These are phyloP conservation scores for Cyberlindnera nakhonratchasimensis DNA, from an alignment of 805 yeast species.

Conservation along the genomic window DNA sequence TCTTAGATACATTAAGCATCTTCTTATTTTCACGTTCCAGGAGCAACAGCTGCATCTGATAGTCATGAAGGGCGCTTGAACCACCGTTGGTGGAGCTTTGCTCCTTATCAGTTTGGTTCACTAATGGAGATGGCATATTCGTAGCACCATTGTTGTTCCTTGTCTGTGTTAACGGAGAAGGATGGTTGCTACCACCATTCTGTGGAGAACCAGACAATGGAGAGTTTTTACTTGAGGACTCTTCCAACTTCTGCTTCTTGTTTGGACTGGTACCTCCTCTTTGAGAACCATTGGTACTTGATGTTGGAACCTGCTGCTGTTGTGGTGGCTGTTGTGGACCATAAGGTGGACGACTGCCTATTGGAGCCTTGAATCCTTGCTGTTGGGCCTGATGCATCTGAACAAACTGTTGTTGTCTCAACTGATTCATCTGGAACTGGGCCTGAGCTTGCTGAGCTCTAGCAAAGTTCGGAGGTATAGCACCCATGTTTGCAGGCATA, in stretches of 20 bases:
- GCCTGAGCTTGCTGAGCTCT: constrained; percentile 40
- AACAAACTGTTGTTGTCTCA: constrained; percentile 40
- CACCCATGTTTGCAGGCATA: constrained; percentile 6
- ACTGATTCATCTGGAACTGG: constrained; percentile 47
- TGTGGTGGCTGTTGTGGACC: constrained; percentile 6
- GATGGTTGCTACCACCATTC: constrained; percentile 10
- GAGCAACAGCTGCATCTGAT: constrained; percentile 73
- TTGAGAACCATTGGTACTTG: constrained; percentile 2
- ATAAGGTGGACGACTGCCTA: constrained; percentile 7
- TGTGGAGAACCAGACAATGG: constrained; percentile 14
- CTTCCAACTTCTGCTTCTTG: constrained; percentile 23
- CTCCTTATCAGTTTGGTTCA: constrained; percentile 19
- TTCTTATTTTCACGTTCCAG: constrained; percentile 75
- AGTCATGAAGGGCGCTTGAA: constrained; percentile 63
- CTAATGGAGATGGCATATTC: constrained; percentile 27
- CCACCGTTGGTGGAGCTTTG: constrained; percentile 14
- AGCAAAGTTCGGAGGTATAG: constrained; percentile 25
- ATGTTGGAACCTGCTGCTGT: constrained; percentile 5
- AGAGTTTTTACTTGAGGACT: constrained; percentile 11
- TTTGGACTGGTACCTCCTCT: constrained; percentile 19
- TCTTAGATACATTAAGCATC: constrained; percentile 52
- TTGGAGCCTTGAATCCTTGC: constrained; percentile 17
- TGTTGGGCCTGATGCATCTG: constrained; percentile 21
- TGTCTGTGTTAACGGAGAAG: constrained; percentile 14
- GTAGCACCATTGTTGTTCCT: constrained; percentile 15